A percentile compares a stretch with the other conserved stretches of the same genome.
phyloP scores from a whole-genome alignment of 495 filamentous ascomycete species.

The Penicillium ochrochloron region DNA sequence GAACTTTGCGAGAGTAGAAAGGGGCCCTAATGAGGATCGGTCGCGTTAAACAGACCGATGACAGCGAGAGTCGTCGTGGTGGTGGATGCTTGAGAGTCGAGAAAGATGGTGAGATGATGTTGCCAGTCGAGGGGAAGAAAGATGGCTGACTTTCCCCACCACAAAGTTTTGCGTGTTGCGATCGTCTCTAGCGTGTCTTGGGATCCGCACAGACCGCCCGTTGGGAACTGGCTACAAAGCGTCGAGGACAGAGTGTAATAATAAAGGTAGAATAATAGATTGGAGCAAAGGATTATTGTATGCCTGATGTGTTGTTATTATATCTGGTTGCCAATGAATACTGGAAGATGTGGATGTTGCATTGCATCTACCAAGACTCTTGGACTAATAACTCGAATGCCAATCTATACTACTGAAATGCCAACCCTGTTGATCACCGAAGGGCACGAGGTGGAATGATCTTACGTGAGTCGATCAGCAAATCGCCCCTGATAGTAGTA shows the following conservation, averaged over 20 bases:
- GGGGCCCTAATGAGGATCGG: constrained; percentile 1
- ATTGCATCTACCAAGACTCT: neutral
- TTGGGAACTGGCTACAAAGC: constrained; percentile 8
- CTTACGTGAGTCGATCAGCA: constrained; percentile 30
- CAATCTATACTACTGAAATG: neutral
- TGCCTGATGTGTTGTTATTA: neutral
- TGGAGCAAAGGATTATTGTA: too few species aligned
- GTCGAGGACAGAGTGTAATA: too few species aligned
- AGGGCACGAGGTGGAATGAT: constrained; percentile 23
- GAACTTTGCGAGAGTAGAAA: constrained; percentile 17
- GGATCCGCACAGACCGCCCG: constrained; percentile 30
- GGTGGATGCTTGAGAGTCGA: constrained; percentile 6
- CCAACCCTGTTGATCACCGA: neutral
- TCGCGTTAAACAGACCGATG: constrained; percentile 9
- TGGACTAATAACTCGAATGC: neutral
- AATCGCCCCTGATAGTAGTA: constrained; percentile 17
- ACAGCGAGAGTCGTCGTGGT: constrained; percentile 1
- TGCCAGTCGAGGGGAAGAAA: constrained; percentile 31
- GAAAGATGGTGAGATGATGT: constrained; percentile 12
- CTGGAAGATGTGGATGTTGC: neutral
- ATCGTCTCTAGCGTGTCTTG: constrained; percentile 29
- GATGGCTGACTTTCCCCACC: constrained; percentile 32
- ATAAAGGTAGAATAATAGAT: too few species aligned
- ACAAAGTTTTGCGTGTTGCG: constrained; percentile 33
- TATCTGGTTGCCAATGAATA: neutral